phyloP scores from a whole-genome alignment of 306 rosid genomes.

The Lathyrus oleraceus region DNA sequence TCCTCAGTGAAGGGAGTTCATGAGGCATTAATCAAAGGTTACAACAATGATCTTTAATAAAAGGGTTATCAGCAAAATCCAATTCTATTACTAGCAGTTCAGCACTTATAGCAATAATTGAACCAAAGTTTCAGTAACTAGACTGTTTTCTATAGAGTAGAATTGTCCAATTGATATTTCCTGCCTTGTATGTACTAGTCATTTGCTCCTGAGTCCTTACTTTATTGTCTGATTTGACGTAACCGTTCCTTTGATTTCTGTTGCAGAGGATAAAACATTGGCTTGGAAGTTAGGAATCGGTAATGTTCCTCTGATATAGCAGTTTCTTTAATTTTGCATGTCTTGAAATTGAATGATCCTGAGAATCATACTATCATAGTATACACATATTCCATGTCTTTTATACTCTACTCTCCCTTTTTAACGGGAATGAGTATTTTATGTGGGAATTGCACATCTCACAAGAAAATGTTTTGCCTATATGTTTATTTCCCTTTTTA shows the following conservation, averaged over 20 bases:
- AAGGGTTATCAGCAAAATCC: background rate
- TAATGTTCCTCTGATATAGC: slow-evolving; percentile 1
- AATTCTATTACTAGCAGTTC: background rate
- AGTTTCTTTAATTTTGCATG: background rate
- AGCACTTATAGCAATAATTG: background rate
- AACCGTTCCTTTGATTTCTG: background rate
- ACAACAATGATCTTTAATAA: background rate
- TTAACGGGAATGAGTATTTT: background rate
- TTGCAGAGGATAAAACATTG: slow-evolving; percentile 16
- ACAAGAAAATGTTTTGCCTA: background rate
- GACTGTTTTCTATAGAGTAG: background rate
- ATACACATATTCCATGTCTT: background rate
- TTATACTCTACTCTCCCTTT: background rate
- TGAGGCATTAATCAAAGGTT: background rate
- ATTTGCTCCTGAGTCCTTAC: background rate
- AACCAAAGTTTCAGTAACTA: background rate
- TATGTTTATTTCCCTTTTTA: background rate
- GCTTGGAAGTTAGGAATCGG: slow-evolving; percentile 32
- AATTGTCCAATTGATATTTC: background rate
- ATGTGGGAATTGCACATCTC: background rate
- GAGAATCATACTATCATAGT: background rate
- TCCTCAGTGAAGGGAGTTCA: background rate
- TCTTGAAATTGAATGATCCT: background rate
- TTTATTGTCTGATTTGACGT: background rate
- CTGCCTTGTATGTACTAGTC: background rate